Base-by-base conservation (phyloP, 371 early-diverging fungal species). In the Basidiobolus meristosporus region DNA sequence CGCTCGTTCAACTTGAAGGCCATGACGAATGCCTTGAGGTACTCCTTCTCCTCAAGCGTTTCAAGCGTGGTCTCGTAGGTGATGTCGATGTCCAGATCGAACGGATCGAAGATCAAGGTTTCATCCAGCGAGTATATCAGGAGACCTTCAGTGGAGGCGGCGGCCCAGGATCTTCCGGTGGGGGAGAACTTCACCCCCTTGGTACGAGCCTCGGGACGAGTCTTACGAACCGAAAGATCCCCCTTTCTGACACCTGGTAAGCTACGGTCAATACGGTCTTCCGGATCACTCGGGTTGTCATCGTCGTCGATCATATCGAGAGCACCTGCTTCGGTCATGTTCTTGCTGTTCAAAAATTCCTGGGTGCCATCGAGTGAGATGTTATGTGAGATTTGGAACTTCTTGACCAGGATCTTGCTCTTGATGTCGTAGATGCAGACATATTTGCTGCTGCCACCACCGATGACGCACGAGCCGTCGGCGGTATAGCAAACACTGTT, bases 111-210 rank as follows among this genome's bases (percentile, higher is more conserved):
- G 34, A 82, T 42, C 20, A 90, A 61, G 1, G 69, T 65, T 43
- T 93, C 89, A 51, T 96, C 95, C 26, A 96, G 54, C 7, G 91
- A 82, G 57, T 90, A 96, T 35, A 96, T 72, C 46, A 95, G 47
- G 19, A 98, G 57, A 3, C 98, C 98, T 46, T 95, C 90, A 3
- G 93, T 90, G n/a, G 93, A 76, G 1, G 92, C 92, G 0, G 91
- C 90, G 1, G 92, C 90, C 88, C 88, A 98, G 9, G 88, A 70
- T 14, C 87, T 69, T 7, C 90, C 91, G 0, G 89, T 90, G 10
- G 95, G 93, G 1, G 91, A 73, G 58, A 98, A 95, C 18, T 75
- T 64, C 4, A 96, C 86, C 20, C 71, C 68, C 41, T 69, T 81
- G 3, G 87, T 79, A 22, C 85, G 73, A 23, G 77, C 75, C 50